Evolutionary conservation across 169 alveolate genomes (phyloP).

Genomic region (Theileria orientalis): DNA sequence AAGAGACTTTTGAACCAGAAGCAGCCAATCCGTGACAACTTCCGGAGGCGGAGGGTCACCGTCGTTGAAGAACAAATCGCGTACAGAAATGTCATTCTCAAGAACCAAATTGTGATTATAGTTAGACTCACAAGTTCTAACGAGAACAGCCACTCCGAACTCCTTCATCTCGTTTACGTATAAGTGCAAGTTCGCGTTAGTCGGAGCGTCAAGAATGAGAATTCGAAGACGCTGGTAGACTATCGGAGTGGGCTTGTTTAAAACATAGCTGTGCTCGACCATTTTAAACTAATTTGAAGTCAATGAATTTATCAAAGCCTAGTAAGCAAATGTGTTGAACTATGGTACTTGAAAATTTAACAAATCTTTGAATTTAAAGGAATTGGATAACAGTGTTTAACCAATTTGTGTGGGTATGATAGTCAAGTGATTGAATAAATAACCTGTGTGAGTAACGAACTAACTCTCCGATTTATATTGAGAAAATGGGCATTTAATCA

Average conservation of each 20-base stretch:
- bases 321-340: neutral
- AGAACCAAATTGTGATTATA: conserved; percentile 75
- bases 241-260: conserved; percentile 86
- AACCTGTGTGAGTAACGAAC: too few relatives aligned
- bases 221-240: conserved; percentile 81
- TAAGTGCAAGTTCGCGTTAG: conserved; percentile 76
- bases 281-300: neutral
- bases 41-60: conserved; percentile 89
- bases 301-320: neutral
- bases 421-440: too few relatives aligned
- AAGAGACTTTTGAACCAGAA: conserved; percentile 72
- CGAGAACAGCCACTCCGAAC: conserved; percentile 83
- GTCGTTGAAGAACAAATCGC: conserved; percentile 84
- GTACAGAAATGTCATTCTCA: conserved; percentile 75
- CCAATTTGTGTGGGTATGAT: too few relatives aligned
- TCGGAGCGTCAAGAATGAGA: conserved; percentile 87
- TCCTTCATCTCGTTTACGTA: conserved; percentile 79
- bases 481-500: too few relatives aligned
- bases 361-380: too few relatives aligned
- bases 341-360: neutral
- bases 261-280: conserved; percentile 55
- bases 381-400: too few relatives aligned
- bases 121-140: conserved; percentile 87
- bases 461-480: too few relatives aligned
- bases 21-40: conserved; percentile 82